Percentiles rank a stretch among this genome's conserved stretches.
Evolutionary conservation across 345 rosid genomes (phyloP).

Genomic region (Toxicodendron radicans): DNA sequence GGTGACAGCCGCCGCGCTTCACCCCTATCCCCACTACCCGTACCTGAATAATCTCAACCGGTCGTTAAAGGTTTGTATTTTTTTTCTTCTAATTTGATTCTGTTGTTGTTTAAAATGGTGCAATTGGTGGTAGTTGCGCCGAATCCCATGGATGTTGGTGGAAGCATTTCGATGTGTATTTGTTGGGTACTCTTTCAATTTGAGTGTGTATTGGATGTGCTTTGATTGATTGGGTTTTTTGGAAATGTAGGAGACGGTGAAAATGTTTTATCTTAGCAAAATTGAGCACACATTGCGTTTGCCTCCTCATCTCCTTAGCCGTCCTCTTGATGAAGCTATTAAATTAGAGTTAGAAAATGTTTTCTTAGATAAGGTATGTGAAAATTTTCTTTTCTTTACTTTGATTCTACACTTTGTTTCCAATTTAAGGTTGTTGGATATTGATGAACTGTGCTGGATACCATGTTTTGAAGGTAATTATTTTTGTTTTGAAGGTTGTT

Average conservation of each 20-base stretch:
- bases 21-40: no score
- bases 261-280: conserved; percentile 77
- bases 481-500: conserved; percentile 53
- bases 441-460: background rate
- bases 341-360: conserved; percentile 55
- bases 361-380: conserved; percentile 77
- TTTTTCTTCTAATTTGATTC: no score
- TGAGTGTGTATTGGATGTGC: no score
- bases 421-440: background rate
- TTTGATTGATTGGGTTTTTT: no score
- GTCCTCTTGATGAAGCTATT: conserved; percentile 65
- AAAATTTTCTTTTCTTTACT: background rate
- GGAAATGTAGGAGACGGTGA: background rate
- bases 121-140: no score
- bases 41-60: no score
- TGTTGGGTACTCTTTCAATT: no score
- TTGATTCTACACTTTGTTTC: background rate
- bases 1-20: no score
- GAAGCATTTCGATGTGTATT: no score
- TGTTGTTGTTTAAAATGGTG: no score
- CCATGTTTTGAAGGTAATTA: conserved; percentile 5
- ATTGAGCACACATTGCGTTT: conserved; percentile 72
- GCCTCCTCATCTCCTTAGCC: conserved; percentile 72
- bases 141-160: no score
- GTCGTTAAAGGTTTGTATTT: no score